These are phyloP conservation scores for Cryptosporidium muris DNA, from an alignment of 169 alveolate genomes.

Conservation along the genomic window DNA sequence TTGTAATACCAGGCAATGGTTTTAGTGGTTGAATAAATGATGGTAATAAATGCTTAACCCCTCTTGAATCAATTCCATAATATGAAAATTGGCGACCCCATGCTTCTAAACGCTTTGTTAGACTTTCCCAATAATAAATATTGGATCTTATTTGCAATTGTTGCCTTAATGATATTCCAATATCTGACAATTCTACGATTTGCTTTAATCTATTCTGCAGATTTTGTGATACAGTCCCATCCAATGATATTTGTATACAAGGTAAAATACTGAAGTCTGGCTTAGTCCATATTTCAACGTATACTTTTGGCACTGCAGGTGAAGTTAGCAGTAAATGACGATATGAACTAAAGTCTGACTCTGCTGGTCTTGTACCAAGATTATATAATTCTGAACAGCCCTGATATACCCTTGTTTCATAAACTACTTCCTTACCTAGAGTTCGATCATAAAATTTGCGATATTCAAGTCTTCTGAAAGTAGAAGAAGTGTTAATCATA, in stretches of 20 bases:
- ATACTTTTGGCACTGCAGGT: not conserved
- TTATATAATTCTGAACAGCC: conserved; percentile 16
- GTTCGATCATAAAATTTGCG: conserved; percentile 62
- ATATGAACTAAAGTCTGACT: not conserved
- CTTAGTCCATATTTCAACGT: conserved; percentile 67
- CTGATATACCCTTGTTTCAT: conserved; percentile 67
- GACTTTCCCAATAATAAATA: conserved; percentile 60
- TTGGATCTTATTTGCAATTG: conserved; percentile 31
- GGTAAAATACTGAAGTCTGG: conserved; percentile 39
- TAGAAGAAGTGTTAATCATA: not conserved
- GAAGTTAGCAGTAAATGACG: no score
- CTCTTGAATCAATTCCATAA: conserved; percentile 69
- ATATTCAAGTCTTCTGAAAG: conserved; percentile 36
- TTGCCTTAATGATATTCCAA: conserved; percentile 52
- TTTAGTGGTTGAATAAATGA: conserved; percentile 58
- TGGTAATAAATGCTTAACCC: conserved; percentile 58
- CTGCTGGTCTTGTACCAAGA: conserved; percentile 50
- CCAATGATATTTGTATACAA: not conserved
- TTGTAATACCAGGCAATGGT: conserved; percentile 29
- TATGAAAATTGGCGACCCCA: conserved; percentile 64
- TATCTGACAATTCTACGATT: conserved; percentile 51
- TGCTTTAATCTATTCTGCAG: conserved; percentile 10
- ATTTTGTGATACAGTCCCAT: conserved; percentile 30
- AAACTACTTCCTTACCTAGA: conserved; percentile 51
- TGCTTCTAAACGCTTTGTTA: conserved; percentile 53